A percentile compares a stretch with the other conserved stretches of the same genome.
Conservation (phyloP, 805 yeast species). For the Candida koratica region DNA sequence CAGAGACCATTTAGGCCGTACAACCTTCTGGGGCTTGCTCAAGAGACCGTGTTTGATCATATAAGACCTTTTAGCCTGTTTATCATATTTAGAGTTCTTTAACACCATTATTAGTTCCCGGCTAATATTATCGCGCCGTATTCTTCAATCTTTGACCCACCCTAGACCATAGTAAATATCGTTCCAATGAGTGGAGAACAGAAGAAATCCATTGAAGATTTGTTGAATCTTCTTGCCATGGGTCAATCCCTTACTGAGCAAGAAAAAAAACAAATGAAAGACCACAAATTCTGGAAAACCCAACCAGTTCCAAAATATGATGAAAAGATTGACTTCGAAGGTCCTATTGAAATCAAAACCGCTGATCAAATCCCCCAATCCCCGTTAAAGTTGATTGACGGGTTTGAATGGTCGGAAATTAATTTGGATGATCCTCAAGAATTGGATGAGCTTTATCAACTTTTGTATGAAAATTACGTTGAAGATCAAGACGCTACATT, state of each 20-base stretch:
- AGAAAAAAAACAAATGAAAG: constrained; percentile 72
- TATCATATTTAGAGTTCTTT: constrained; percentile 43
- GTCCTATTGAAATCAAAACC: constrained; percentile 76
- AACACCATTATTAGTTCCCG: constrained; percentile 35
- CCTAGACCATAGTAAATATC: not conserved
- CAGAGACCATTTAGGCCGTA: constrained; percentile 32
- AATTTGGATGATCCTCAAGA: constrained; percentile 54
- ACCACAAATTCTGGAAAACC: constrained; percentile 95
- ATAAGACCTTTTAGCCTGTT: constrained; percentile 37
- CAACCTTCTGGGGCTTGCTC: constrained; percentile 12
- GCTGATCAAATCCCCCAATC: constrained; percentile 66
- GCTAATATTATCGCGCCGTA: not conserved
- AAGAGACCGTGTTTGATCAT: constrained; percentile 39
- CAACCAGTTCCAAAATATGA: constrained; percentile 88
- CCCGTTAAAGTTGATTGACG: constrained; percentile 69
- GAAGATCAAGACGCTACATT: constrained; percentile 92
- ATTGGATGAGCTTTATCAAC: constrained; percentile 71
- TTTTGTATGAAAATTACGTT: constrained; percentile 86
- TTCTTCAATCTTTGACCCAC: no score
- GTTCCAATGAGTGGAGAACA: constrained; percentile 3
- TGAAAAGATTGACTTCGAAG: constrained; percentile 63
- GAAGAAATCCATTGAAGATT: constrained; percentile 47
- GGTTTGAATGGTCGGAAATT: constrained; percentile 85
- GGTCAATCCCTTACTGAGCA: constrained; percentile 53
- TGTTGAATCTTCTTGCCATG: constrained; percentile 50